Percentiles rank a stretch among this genome's conserved stretches.
phyloP scores from a whole-genome alignment of 352 stramenopile species.

The Pythium myriotylum region DNA sequence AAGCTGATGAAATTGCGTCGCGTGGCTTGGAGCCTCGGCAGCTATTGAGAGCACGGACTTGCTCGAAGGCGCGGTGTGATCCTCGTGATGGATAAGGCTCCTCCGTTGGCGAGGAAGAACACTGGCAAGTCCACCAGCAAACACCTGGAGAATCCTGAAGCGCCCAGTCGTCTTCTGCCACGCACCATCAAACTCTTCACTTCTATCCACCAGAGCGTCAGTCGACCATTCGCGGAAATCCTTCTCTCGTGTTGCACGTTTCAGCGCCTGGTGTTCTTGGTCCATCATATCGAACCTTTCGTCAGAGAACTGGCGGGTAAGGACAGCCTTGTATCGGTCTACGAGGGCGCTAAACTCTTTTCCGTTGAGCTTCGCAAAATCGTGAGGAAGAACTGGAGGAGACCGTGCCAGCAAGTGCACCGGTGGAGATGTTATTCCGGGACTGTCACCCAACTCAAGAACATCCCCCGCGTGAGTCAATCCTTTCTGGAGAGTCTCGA shows the following conservation, averaged over 20 bases:
- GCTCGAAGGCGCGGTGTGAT: not conserved
- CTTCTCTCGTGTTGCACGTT: constrained; percentile 32
- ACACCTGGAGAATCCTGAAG: constrained; percentile 55
- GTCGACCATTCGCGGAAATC: constrained; percentile 16
- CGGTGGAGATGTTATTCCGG: too few relatives aligned
- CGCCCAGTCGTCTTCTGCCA: constrained; percentile 41
- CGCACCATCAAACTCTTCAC: constrained; percentile 41
- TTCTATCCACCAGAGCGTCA: constrained; percentile 8
- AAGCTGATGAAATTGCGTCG: constrained; percentile 24
- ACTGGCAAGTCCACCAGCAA: constrained; percentile 61
- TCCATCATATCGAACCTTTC: constrained; percentile 41
- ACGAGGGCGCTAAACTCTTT: constrained; percentile 54
- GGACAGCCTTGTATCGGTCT: constrained; percentile 31
- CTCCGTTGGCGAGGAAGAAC: constrained; percentile 29
- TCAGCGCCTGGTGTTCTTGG: constrained; percentile 39
- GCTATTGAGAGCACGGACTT: constrained; percentile 6
- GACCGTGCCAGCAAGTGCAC: constrained; percentile 2
- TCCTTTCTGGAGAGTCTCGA: constrained; percentile 36
- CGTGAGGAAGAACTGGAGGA: constrained; percentile 50
- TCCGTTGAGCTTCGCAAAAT: constrained; percentile 46
- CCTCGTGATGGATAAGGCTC: not conserved
- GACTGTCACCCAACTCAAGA: not conserved
- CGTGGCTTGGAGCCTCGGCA: constrained; percentile 31
- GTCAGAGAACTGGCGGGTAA: constrained; percentile 28
- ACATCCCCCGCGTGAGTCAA: not conserved